Conservation (phyloP, 495 filamentous ascomycete species). For the Penicillium tannophilum region DNA sequence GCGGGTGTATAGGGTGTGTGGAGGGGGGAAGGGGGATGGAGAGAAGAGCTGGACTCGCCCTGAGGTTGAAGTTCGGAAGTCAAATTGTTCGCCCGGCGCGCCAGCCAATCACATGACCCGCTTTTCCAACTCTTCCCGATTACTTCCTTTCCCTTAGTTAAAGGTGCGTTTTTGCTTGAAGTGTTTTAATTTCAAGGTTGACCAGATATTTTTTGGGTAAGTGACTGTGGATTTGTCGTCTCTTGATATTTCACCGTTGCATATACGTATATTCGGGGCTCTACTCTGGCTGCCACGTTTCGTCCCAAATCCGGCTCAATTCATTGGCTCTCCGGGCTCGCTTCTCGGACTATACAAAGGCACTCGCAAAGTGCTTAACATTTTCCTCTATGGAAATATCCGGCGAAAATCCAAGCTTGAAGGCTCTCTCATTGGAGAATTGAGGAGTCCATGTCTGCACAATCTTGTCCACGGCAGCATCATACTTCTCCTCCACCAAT, state of each 20-base stretch:
- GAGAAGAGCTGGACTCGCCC: conserved; percentile 44
- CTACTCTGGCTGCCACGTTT: neutral
- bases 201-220: neutral
- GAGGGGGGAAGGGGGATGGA: conserved; percentile 35
- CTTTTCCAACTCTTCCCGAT: conserved; percentile 50
- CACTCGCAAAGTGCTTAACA: conserved; percentile 53
- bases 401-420: conserved; percentile 59
- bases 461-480: conserved; percentile 67
- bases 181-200: neutral
- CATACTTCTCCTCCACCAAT: conserved; percentile 65
- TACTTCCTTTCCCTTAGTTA: conserved; percentile 30
- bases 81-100: conserved; percentile 52
- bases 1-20: conserved; percentile 36
- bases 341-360: conserved; percentile 27
- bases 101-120: conserved; percentile 54
- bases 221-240: neutral
- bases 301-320: conserved; percentile 13
- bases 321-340: conserved; percentile 16
- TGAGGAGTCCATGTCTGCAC: conserved; percentile 73
- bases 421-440: conserved; percentile 61
- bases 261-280: neutral
- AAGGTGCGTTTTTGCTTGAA: neutral
- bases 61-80: conserved; percentile 56
- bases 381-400: conserved; percentile 62
- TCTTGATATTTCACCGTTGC: neutral